phyloP scores from a whole-genome alignment of 768 basidiomycete species.

The Sarcomyxa edulis region DNA sequence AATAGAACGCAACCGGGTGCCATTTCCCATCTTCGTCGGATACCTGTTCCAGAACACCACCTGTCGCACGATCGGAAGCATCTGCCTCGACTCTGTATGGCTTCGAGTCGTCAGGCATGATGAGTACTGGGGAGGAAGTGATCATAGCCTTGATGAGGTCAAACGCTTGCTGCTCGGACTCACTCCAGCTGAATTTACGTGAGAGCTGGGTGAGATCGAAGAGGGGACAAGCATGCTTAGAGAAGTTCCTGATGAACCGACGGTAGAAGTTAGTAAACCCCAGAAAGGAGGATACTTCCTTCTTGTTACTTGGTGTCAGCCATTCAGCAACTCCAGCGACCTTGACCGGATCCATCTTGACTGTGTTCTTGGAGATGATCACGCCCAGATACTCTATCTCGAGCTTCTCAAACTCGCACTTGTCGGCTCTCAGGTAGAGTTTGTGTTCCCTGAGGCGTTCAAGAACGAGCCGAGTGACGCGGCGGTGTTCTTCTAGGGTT shows the following conservation, averaged over 20 bases:
- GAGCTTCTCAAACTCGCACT: conserved; percentile 12
- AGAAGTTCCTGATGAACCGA: conserved; percentile 25
- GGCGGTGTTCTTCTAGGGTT: conserved; percentile 9
- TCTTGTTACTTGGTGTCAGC: conserved; percentile 20
- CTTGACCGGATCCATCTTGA: conserved; percentile 28
- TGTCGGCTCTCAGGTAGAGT: conserved; percentile 9
- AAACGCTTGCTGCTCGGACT: conserved; percentile 16
- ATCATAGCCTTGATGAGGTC: conserved; percentile 17
- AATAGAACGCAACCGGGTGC: conserved; percentile 34
- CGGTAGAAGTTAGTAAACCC: conserved; percentile 35
- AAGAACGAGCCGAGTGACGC: conserved; percentile 11
- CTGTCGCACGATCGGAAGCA: conserved; percentile 16
- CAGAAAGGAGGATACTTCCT: conserved; percentile 33
- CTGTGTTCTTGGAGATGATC: conserved; percentile 13
- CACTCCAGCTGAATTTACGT: conserved; percentile 14
- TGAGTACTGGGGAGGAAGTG: conserved; percentile 19
- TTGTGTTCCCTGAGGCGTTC: conserved; percentile 12
- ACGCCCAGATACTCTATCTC: conserved; percentile 20
- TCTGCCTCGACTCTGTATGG: conserved; percentile 15
- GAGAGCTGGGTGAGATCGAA: conserved; percentile 14
- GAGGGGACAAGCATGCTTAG: conserved; percentile 18
- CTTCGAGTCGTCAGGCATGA: conserved; percentile 7
- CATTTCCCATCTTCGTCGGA: conserved; percentile 14
- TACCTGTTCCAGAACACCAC: conserved; percentile 20
- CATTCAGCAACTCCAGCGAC: conserved; percentile 21